Conservation (phyloP, 2,329 filamentous ascomycete species). For the Colletotrichum sp. region DNA sequence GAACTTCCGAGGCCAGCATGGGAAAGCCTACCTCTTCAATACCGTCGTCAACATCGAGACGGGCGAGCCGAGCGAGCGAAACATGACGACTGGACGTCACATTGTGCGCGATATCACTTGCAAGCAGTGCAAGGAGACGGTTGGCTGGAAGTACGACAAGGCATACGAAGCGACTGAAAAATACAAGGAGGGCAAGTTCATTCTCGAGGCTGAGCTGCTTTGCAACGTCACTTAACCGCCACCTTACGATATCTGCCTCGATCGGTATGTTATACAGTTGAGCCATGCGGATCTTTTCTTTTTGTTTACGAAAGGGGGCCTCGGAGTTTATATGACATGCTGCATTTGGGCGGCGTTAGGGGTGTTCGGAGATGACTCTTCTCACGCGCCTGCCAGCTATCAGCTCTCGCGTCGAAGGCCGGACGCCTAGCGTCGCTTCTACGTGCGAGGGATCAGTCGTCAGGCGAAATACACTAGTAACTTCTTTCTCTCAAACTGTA, state of each 20-base stretch:
- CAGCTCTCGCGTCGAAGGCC: background rate
- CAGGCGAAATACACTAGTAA: background rate
- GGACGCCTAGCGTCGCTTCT: background rate
- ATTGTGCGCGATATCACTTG: constrained; percentile 93
- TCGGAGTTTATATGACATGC: background rate
- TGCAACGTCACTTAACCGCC: constrained; percentile 70
- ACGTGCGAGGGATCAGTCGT: background rate
- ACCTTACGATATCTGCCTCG: background rate
- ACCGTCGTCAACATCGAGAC: constrained; percentile 88
- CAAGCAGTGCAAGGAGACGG: constrained; percentile 87
- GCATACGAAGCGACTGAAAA: constrained; percentile 91
- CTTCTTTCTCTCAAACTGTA: background rate
- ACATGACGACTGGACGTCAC: constrained; percentile 97
- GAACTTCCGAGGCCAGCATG: constrained; percentile 98
- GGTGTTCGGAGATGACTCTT: background rate
- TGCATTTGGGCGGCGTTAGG: background rate
- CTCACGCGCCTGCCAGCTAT: background rate
- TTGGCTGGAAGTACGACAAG: constrained; percentile 99
- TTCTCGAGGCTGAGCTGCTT: constrained; percentile 89
- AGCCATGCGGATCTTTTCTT: background rate
- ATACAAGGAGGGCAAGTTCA: constrained; percentile 99
- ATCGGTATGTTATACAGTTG: background rate
- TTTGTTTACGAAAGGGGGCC: background rate
- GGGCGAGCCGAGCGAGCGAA: constrained; percentile 87
- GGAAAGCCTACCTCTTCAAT: constrained; percentile 97